phyloP scores from a whole-genome alignment of 495 filamentous ascomycete species.

The Penicillium silybi region DNA sequence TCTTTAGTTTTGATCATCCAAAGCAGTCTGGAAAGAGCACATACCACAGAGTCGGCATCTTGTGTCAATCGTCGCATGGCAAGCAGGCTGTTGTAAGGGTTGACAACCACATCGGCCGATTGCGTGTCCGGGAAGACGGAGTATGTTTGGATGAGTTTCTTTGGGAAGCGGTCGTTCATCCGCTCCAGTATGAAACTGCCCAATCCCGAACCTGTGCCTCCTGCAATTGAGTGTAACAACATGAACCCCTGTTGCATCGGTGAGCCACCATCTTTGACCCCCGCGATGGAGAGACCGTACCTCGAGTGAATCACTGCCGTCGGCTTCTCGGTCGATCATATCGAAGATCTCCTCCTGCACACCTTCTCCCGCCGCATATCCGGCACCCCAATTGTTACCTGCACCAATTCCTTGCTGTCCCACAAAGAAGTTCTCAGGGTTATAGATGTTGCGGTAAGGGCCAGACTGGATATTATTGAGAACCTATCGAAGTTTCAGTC shows the following conservation, averaged over 20 bases:
- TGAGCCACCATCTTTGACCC: background rate
- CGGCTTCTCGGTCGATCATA: constrained; percentile 98
- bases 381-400: constrained; percentile 96
- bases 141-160: constrained; percentile 98
- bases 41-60: constrained; percentile 90
- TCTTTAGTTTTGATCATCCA: constrained; percentile 1
- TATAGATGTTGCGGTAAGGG: constrained; percentile 96
- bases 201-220: constrained; percentile 90
- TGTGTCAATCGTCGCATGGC: constrained; percentile 87
- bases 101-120: constrained; percentile 88
- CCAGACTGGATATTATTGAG: constrained; percentile 89
- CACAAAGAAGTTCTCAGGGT: constrained; percentile 97
- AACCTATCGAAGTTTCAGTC: constrained; percentile 49
- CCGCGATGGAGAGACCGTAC: constrained; percentile 36
- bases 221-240: constrained; percentile 96
- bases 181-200: constrained; percentile 94
- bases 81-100: constrained; percentile 95
- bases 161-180: constrained; percentile 95
- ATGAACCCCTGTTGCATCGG: constrained; percentile 73
- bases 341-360: constrained; percentile 98
- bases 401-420: constrained; percentile 88
- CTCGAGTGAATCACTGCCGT: constrained; percentile 95
- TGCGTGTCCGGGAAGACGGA: constrained; percentile 95
- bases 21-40: constrained; percentile 1
- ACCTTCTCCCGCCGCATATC: constrained; percentile 84